Percentiles rank a stretch among this genome's conserved stretches.
These are phyloP conservation scores for Ascochyta lentis DNA, from an alignment of 2,329 filamentous ascomycete genomes.

Conservation along the genomic window DNA sequence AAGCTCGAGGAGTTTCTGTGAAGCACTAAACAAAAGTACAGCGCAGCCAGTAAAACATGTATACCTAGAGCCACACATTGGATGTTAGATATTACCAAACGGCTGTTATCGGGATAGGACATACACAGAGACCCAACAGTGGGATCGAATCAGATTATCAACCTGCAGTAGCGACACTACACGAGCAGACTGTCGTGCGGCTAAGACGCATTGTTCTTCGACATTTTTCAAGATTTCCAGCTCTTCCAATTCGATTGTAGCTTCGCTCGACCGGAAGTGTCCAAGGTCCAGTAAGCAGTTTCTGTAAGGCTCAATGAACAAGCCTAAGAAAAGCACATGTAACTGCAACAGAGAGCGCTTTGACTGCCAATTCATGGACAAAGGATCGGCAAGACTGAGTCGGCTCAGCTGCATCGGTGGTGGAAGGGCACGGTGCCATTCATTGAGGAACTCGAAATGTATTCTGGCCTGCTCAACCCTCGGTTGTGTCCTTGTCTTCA, in stretches of 20 bases:
- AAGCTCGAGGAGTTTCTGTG: constrained; percentile 16
- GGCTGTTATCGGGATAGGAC: background rate
- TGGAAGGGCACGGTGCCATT: constrained; percentile 16
- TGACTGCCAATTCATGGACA: constrained; percentile 6
- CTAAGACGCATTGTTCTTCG: constrained; percentile 16
- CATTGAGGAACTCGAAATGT: constrained; percentile 8
- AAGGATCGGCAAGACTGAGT: constrained; percentile 12
- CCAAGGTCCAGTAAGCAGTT: constrained; percentile 9
- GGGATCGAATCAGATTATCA: constrained; percentile 7
- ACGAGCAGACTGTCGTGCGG: constrained; percentile 12
- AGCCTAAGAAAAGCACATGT: constrained; percentile 15
- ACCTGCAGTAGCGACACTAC: constrained; percentile 12
- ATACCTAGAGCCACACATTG: constrained; percentile 9
- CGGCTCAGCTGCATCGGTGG: constrained; percentile 19
- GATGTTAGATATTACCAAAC: too few species aligned
- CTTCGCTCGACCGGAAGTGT: constrained; percentile 4
- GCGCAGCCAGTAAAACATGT: constrained; percentile 18
- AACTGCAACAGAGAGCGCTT: constrained; percentile 17
- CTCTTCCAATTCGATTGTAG: background rate
- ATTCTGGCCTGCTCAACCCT: background rate
- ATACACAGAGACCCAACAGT: constrained; percentile 15
- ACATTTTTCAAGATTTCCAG: constrained; percentile 1
- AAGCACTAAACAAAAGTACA: constrained; percentile 17
- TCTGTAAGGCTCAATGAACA: constrained; percentile 14
- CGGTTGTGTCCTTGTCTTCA: constrained; percentile 8